phyloP scores from a whole-genome alignment of 2,329 filamentous ascomycete genomes.

The Penicillium griseofulvum region DNA sequence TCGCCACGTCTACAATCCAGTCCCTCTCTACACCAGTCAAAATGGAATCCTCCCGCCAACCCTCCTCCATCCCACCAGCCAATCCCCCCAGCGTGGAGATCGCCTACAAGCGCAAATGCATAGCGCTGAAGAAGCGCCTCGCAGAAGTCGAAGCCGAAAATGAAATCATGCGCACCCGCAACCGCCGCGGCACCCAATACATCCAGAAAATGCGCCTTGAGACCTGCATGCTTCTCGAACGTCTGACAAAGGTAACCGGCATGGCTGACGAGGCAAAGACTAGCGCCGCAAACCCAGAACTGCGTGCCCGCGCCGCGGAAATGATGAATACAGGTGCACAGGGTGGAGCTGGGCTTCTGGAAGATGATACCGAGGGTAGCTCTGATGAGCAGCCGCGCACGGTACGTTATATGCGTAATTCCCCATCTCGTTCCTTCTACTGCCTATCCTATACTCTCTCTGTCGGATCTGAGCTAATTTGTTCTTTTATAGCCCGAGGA shows the following conservation, averaged over 20 bases:
- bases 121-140: conserved; percentile 86
- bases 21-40: not conserved
- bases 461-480: not conserved
- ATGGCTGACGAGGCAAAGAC: conserved; percentile 42
- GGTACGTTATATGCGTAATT: conserved; percentile 27
- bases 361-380: conserved; percentile 46
- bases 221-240: conserved; percentile 44
- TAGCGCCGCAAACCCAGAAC: conserved; percentile 32
- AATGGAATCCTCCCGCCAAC: conserved; percentile 30
- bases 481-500: conserved; percentile 42
- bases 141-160: conserved; percentile 91
- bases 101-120: conserved; percentile 94
- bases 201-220: conserved; percentile 84
- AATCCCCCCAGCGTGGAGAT: conserved; percentile 89
- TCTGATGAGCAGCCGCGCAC: conserved; percentile 46
- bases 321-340: conserved; percentile 28
- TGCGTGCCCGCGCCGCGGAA: conserved; percentile 37
- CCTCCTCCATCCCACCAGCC: conserved; percentile 32
- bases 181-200: conserved; percentile 75
- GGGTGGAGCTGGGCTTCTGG: conserved; percentile 22
- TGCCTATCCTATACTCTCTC: not conserved
- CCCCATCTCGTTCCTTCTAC: not conserved
- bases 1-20: not conserved
- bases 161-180: conserved; percentile 74
- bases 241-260: conserved; percentile 40